Percentiles rank a stretch among this genome's conserved stretches.
Evolutionary conservation across 2,329 filamentous ascomycete genomes (phyloP).

Genomic region (Huntiella savannae): DNA sequence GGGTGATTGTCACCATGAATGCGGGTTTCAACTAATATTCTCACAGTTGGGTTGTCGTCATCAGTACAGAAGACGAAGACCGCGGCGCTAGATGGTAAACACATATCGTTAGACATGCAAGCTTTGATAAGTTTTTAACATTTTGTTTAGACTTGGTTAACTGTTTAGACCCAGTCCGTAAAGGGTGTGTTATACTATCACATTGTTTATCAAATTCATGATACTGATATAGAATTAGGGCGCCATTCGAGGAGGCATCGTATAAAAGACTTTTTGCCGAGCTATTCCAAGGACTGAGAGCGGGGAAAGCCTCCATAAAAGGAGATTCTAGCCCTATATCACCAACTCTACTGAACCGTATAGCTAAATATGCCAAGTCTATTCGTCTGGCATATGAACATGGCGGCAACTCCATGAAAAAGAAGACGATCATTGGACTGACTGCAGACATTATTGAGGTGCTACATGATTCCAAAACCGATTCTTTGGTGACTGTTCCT

Average conservation of each 20-base stretch:
- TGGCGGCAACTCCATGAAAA: slow-evolving; percentile 46
- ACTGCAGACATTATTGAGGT: slow-evolving; percentile 67
- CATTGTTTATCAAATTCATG: no score
- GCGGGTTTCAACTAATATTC: not conserved
- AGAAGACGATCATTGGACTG: slow-evolving; percentile 60
- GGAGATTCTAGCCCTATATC: slow-evolving; percentile 33
- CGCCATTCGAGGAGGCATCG: slow-evolving; percentile 40
- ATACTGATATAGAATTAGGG: no score
- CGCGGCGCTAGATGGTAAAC: slow-evolving; percentile 23
- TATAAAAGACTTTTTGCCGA: slow-evolving; percentile 68
- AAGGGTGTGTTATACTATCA: slow-evolving; percentile 17
- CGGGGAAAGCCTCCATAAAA: slow-evolving; percentile 48
- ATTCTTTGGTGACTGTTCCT: slow-evolving; percentile 41
- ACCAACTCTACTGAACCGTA: slow-evolving; percentile 31
- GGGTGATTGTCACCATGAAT: not conserved
- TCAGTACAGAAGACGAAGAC: slow-evolving; percentile 20
- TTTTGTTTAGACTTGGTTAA: slow-evolving; percentile 19
- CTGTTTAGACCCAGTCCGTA: slow-evolving; percentile 20
- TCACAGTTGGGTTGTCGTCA: slow-evolving; percentile 5
- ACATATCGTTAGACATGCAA: not conserved
- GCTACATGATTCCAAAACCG: slow-evolving; percentile 36
- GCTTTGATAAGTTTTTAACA: not conserved
- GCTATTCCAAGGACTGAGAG: slow-evolving; percentile 49
- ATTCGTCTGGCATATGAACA: slow-evolving; percentile 54
- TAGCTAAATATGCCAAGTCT: slow-evolving; percentile 51